Percentiles rank a stretch among this genome's conserved stretches.
phyloP scores from a whole-genome alignment of 805 yeast genomes.

The Pichia membranifaciens region DNA sequence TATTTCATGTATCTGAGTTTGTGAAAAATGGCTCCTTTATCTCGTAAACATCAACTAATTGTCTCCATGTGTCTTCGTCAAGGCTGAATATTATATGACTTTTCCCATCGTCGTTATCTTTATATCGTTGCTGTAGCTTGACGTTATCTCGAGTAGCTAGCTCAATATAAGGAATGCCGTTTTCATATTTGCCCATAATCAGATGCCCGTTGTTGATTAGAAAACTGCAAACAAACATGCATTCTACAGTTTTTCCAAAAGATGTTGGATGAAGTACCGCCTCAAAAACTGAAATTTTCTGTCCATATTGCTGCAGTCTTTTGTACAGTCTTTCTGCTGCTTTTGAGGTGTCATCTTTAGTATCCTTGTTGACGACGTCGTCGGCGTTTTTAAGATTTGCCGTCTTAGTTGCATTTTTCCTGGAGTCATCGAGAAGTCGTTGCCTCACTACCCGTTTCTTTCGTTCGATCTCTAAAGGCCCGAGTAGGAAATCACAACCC shows the following conservation, averaged over 20 bases:
- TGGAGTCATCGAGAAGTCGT: slow-evolving; percentile 40
- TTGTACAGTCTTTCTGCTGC: slow-evolving; percentile 52
- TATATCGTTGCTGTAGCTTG: slow-evolving; percentile 19
- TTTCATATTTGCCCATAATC: slow-evolving; percentile 44
- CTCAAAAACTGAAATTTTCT: slow-evolving; percentile 51
- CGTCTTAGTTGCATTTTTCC: slow-evolving; percentile 35
- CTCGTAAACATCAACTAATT: slow-evolving; percentile 45
- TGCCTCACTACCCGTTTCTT: slow-evolving; percentile 32
- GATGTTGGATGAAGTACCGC: slow-evolving; percentile 72
- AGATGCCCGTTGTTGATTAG: slow-evolving; percentile 68
- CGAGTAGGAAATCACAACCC: slow-evolving; percentile 57
- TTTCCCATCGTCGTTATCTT: slow-evolving; percentile 23
- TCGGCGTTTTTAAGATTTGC: slow-evolving; percentile 51
- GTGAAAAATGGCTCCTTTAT: slow-evolving; percentile 47
- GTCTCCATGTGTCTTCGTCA: slow-evolving; percentile 61
- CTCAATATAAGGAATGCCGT: slow-evolving; percentile 32
- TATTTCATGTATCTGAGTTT: background rate
- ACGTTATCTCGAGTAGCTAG: slow-evolving; percentile 21
- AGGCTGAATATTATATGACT: slow-evolving; percentile 71
- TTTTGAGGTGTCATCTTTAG: slow-evolving; percentile 51
- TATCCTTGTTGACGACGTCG: slow-evolving; percentile 46
- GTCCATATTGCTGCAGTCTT: slow-evolving; percentile 22
- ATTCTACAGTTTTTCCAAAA: slow-evolving; percentile 76
- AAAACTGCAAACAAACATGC: slow-evolving; percentile 77
- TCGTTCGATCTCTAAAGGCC: slow-evolving; percentile 62